These are phyloP conservation scores for Pythium diclinum DNA, from an alignment of 352 stramenopile genomes.

Conservation along the genomic window DNA sequence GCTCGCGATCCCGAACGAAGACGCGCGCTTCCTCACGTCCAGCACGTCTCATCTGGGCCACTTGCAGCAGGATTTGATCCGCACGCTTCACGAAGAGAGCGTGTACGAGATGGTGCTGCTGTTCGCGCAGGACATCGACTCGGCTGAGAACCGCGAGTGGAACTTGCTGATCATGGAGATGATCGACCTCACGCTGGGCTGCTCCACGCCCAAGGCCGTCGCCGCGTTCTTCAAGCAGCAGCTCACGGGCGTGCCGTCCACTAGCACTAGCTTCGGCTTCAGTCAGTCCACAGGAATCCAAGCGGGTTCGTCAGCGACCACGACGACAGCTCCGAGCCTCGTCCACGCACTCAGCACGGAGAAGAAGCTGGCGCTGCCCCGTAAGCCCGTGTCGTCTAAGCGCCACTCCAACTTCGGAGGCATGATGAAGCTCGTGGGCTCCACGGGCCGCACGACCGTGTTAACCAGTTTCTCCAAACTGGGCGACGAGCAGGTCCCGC, in stretches of 20 bases:
- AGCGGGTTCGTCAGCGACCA: not conserved
- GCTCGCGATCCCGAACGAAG: constrained; percentile 80
- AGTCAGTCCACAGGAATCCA: not conserved
- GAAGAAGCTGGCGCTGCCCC: constrained; percentile 42
- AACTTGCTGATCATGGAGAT: constrained; percentile 90
- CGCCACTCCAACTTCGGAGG: constrained; percentile 88
- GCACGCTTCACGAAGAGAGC: constrained; percentile 72
- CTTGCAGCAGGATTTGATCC: constrained; percentile 81
- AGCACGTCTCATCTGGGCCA: constrained; percentile 72
- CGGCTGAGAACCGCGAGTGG: constrained; percentile 81
- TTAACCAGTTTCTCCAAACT: constrained; percentile 76
- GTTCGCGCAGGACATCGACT: constrained; percentile 85
- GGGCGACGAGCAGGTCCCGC: constrained; percentile 62
- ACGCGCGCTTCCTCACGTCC: constrained; percentile 75
- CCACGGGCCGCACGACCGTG: constrained; percentile 60
- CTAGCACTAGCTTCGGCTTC: not conserved
- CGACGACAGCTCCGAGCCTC: constrained; percentile 2
- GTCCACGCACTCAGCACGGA: constrained; percentile 44
- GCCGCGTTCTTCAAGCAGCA: constrained; percentile 53
- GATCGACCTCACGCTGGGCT: constrained; percentile 75
- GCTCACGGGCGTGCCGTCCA: not conserved
- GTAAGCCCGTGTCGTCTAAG: constrained; percentile 31
- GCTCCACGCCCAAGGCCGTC: constrained; percentile 64
- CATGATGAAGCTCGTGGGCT: constrained; percentile 74
- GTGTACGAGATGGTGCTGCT: constrained; percentile 87